A percentile compares a stretch with the other conserved stretches of the same genome.
Evolutionary conservation across 306 rosid genomes (phyloP).

Genomic region (Amphicarpaea edgeworthii): DNA sequence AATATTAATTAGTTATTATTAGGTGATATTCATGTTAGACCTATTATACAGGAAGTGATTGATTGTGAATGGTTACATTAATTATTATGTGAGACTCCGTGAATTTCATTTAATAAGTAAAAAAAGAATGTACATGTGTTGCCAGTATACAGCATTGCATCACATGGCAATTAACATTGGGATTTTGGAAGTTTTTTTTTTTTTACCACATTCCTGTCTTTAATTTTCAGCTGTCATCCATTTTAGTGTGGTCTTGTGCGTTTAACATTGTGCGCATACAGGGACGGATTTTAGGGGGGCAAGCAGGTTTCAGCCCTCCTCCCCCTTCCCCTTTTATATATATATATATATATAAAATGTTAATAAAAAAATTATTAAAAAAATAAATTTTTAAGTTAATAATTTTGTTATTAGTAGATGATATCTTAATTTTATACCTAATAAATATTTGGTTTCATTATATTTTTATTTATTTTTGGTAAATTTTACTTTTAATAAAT

Average conservation of each 20-base stretch:
- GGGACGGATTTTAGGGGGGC: too few relatives aligned
- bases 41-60: background rate
- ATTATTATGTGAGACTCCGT: background rate
- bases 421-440: too few relatives aligned
- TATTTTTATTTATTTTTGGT: too few relatives aligned
- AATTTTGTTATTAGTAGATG: too few relatives aligned
- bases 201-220: background rate
- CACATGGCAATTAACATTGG: background rate
- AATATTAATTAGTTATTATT: background rate
- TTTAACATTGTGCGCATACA: conserved; percentile 53
- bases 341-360: too few relatives aligned
- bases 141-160: background rate
- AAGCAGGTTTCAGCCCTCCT: too few relatives aligned
- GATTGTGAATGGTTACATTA: background rate
- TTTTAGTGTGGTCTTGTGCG: conserved; percentile 52
- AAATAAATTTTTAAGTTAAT: too few relatives aligned
- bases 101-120: background rate
- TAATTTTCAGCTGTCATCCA: conserved; percentile 42
- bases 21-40: background rate
- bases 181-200: background rate
- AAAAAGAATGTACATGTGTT: background rate
- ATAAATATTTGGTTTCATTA: too few relatives aligned
- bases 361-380: too few relatives aligned
- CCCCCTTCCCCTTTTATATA: too few relatives aligned
- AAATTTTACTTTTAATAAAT: too few relatives aligned